Base-by-base conservation (phyloP, 1,139 yeast genomes). In the Diutina rugosa region DNA sequence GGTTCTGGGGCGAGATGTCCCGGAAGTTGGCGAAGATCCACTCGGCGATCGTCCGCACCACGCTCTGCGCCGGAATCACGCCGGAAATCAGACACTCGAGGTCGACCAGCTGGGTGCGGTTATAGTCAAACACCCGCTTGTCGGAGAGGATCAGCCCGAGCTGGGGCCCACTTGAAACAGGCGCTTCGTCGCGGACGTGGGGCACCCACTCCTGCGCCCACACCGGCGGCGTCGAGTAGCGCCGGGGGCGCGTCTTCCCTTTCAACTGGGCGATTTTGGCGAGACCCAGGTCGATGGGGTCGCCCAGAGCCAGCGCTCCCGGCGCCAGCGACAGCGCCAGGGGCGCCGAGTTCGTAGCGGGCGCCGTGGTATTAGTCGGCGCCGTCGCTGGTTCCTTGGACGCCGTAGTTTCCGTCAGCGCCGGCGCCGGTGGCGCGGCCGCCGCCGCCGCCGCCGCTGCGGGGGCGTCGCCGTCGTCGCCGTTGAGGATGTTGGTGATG, bases 11-110 rank as follows among this genome's bases (percentile, higher is more conserved):
- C 21, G 80, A 80, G 54, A 89, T 76, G 46, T 85, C 84, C 52
- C 78, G 76, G 57, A 90, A 76, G 61, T 87, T 86, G 35, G 95
- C 91, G 73, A 86, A 90, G 6, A 90, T 78, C 97, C 97, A 90
- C 63, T 87, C 90, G 16, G 95, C 88, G 6, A 90, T 82, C 48
- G 89, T 82, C 63, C 93, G 79, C 4, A 93, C 87, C 56, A 89
- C 74, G 62, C 90, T 93, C 62, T 89, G 90, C 55, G 88, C 86
- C 0, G 97, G 97, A 32, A 85, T 80, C 1, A 84, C 74, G 10
- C 90, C 90, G 1, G 90, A 80, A 28, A 89, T 77, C 35, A 87
- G 82, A 57, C 85, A 81, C 63, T 76, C 79, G 53, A 76, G 67
- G 63, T 76, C 80, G 64, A 73, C 61, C 58, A 77, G 71, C 21